A percentile compares a stretch with the other conserved stretches of the same genome.
These are phyloP conservation scores for Suhomyces bokatorum DNA, from an alignment of 1,139 yeast genomes.

Conservation along the genomic window DNA sequence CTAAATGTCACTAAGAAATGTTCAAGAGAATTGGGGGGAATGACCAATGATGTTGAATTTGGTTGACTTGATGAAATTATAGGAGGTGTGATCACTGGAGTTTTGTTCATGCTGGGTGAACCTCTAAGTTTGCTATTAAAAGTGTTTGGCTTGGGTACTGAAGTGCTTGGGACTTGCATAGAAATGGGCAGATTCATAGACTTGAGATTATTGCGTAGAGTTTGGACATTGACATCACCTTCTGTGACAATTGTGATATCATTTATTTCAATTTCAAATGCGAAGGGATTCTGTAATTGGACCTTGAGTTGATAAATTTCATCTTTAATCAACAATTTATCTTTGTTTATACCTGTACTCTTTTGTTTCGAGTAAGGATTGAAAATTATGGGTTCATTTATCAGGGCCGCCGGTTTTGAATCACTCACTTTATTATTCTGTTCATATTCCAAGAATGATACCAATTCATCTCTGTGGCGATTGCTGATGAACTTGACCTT, in stretches of 20 bases:
- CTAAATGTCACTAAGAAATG: conserved; percentile 38
- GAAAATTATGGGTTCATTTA: conserved; percentile 23
- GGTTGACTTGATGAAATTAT: conserved; percentile 4
- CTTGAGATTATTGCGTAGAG: conserved; percentile 21
- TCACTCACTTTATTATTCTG: conserved; percentile 12
- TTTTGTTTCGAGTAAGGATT: conserved; percentile 35
- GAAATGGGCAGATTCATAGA: conserved; percentile 6
- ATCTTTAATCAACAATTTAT: conserved; percentile 50
- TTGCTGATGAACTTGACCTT: conserved; percentile 39
- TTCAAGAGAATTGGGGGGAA: conserved; percentile 34
- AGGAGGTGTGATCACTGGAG: conserved; percentile 2
- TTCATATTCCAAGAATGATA: conserved; percentile 37
- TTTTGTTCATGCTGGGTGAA: not conserved
- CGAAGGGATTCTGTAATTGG: conserved; percentile 76
- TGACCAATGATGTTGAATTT: conserved; percentile 9
- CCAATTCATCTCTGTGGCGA: conserved; percentile 28
- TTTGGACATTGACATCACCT: conserved; percentile 29
- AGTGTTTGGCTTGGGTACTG: not conserved
- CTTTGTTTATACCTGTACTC: conserved; percentile 21
- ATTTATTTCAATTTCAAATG: conserved; percentile 66
- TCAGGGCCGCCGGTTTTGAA: conserved; percentile 7
- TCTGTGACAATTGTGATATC: conserved; percentile 49
- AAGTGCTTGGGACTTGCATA: not conserved
- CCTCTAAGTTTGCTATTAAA: conserved; percentile 3
- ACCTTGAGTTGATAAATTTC: conserved; percentile 57